These are phyloP conservation scores for Setomelanomma holmii DNA, from an alignment of 2,329 filamentous ascomycete species.

Conservation along the genomic window DNA sequence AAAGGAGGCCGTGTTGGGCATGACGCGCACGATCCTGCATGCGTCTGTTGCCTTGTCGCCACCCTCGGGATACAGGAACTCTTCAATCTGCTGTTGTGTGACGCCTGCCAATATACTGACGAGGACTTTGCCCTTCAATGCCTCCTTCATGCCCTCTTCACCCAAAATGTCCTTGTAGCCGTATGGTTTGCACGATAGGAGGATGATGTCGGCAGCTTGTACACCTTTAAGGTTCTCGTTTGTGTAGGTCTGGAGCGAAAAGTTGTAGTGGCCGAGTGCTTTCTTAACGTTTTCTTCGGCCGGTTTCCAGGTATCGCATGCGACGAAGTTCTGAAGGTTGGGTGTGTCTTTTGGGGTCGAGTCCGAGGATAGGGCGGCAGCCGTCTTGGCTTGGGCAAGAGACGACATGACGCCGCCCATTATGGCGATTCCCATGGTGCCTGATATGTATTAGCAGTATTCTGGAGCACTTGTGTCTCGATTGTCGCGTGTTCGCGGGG, in stretches of 20 bases:
- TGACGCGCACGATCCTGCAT: conserved; percentile 77
- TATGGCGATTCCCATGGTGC: conserved; percentile 86
- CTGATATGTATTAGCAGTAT: conserved; percentile 51
- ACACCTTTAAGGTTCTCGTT: conserved; percentile 75
- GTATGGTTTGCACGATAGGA: conserved; percentile 83
- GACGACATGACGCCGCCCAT: conserved; percentile 79
- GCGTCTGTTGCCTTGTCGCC: conserved; percentile 50
- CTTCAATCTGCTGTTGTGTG: conserved; percentile 71
- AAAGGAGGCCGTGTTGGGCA: conserved; percentile 83
- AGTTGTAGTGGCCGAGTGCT: conserved; percentile 69
- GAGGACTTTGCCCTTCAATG: conserved; percentile 78
- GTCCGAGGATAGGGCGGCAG: conserved; percentile 48
- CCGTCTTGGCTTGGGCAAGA: conserved; percentile 57
- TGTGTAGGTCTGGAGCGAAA: conserved; percentile 69
- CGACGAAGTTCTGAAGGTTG: conserved; percentile 75
- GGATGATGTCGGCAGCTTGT: conserved; percentile 72
- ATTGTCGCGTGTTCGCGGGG: conserved; percentile 8
- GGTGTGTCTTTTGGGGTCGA: conserved; percentile 47
- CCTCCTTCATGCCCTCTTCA: conserved; percentile 72
- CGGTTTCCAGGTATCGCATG: conserved; percentile 76
- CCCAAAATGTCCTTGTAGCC: conserved; percentile 73
- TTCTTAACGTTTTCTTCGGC: conserved; percentile 73
- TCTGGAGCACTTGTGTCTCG: neutral
- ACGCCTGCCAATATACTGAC: conserved; percentile 84
- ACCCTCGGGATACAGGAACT: conserved; percentile 64